Evolutionary conservation across 2,329 filamentous ascomycete species (phyloP).

Genomic region (Lecanoromycetidae sp.): DNA sequence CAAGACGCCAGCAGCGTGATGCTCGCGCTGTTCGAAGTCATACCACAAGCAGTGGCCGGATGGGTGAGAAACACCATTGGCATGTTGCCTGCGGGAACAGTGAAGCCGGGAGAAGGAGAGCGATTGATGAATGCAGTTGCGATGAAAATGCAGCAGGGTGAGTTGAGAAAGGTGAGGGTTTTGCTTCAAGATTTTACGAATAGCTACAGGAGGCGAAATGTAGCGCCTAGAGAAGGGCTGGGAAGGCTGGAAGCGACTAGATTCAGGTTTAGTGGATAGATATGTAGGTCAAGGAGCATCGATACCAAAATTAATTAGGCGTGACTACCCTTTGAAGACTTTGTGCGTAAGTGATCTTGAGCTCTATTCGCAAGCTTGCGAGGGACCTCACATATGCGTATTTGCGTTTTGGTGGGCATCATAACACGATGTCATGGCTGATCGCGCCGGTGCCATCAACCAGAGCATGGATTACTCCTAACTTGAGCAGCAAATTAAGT

Average conservation of each 20-base stretch:
- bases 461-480: too few relatives aligned
- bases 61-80: constrained; percentile 80
- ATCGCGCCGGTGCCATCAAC: too few relatives aligned
- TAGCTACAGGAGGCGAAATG: constrained; percentile 81
- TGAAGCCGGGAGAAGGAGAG: constrained; percentile 68
- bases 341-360: too few relatives aligned
- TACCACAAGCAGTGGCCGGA: constrained; percentile 62
- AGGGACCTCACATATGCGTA: too few relatives aligned
- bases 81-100: constrained; percentile 69
- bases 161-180: constrained; percentile 67
- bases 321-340: too few relatives aligned
- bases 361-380: neutral
- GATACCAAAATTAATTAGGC: too few relatives aligned
- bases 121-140: constrained; percentile 69
- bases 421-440: too few relatives aligned
- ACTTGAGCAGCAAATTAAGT: too few relatives aligned
- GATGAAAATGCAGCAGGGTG: constrained; percentile 57
- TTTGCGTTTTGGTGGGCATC: too few relatives aligned
- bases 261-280: constrained; percentile 55
- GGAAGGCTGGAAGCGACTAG: constrained; percentile 74
- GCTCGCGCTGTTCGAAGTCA: constrained; percentile 73
- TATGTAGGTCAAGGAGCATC: neutral
- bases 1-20: constrained; percentile 89
- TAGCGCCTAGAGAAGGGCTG: constrained; percentile 85
- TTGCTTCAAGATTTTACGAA: constrained; percentile 95